Evolutionary conservation across 2,329 filamentous ascomycete genomes (phyloP).

Genomic region (Colletotrichum endophyticum): DNA sequence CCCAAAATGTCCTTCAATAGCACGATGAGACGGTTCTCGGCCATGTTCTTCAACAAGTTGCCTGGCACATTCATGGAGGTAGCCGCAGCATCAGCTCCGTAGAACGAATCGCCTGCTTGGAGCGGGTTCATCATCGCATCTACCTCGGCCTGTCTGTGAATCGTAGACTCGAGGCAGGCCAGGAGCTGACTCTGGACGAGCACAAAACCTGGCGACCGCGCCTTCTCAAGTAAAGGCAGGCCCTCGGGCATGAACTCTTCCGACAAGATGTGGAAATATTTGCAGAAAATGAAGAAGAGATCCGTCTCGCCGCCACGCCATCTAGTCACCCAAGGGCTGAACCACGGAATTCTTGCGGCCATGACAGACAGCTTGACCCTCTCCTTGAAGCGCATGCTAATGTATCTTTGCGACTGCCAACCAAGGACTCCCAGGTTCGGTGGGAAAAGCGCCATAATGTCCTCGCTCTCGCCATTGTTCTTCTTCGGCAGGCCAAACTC

Average conservation of each 20-base stretch:
- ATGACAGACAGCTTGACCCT: slow-evolving; percentile 69
- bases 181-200: slow-evolving; percentile 84
- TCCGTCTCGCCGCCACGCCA: slow-evolving; percentile 91
- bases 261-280: slow-evolving; percentile 82
- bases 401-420: slow-evolving; percentile 57
- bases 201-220: slow-evolving; percentile 76
- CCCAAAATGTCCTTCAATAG: slow-evolving; percentile 81
- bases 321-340: slow-evolving; percentile 81
- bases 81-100: slow-evolving; percentile 69
- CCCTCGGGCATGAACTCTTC: slow-evolving; percentile 71
- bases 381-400: slow-evolving; percentile 65
- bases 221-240: slow-evolving; percentile 59
- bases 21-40: slow-evolving; percentile 86
- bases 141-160: slow-evolving; percentile 73
- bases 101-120: slow-evolving; percentile 47
- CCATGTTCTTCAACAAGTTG: slow-evolving; percentile 80
- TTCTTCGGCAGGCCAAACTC: slow-evolving; percentile 69
- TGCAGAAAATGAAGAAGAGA: slow-evolving; percentile 89
- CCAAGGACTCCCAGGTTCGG: slow-evolving; percentile 62
- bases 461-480: slow-evolving; percentile 61
- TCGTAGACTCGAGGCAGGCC: slow-evolving; percentile 78
- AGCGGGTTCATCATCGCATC: slow-evolving; percentile 47
- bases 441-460: slow-evolving; percentile 74
- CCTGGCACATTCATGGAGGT: slow-evolving; percentile 65
- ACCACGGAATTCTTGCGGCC: slow-evolving; percentile 79